These are phyloP conservation scores for Laetiporus sulphureus DNA, from an alignment of 1,284 basidiomycete genomes.

Conservation along the genomic window DNA sequence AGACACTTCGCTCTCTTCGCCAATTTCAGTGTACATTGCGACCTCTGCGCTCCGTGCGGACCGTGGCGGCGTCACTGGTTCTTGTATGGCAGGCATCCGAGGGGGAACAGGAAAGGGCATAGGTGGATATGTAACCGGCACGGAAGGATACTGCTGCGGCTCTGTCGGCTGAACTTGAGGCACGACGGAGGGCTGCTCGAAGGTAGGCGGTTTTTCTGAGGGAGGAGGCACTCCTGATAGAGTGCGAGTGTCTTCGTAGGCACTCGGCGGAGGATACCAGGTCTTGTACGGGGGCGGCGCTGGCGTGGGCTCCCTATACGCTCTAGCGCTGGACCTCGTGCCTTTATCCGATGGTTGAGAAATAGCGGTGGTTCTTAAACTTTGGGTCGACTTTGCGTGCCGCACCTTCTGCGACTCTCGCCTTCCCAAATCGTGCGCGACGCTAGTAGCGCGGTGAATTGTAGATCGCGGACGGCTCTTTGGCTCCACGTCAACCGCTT, in stretches of 20 bases:
- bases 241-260: constrained; percentile 20
- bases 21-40: constrained; percentile 23
- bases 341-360: constrained; percentile 3
- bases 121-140: constrained; percentile 41
- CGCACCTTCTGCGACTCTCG: too few relatives aligned
- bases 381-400: background rate
- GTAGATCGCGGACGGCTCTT: background rate
- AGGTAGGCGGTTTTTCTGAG: constrained; percentile 16
- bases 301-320: constrained; percentile 9
- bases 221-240: constrained; percentile 16
- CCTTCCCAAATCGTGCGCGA: background rate
- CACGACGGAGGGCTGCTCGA: constrained; percentile 6
- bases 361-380: background rate
- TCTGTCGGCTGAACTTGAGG: constrained; percentile 18
- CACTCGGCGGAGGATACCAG: constrained; percentile 34
- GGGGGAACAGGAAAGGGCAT: constrained; percentile 15
- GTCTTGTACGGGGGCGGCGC: constrained; percentile 26
- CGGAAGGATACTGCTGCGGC: constrained; percentile 43
- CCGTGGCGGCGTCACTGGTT: constrained; percentile 16
- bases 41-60: constrained; percentile 13
- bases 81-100: constrained; percentile 7
- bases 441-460: background rate
- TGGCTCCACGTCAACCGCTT: background rate
- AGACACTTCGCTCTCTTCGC: too few relatives aligned
- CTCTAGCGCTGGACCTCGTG: too few relatives aligned